These are phyloP conservation scores for Penicillium sp. DNA, from an alignment of 2,329 filamentous ascomycete genomes.

Conservation along the genomic window DNA sequence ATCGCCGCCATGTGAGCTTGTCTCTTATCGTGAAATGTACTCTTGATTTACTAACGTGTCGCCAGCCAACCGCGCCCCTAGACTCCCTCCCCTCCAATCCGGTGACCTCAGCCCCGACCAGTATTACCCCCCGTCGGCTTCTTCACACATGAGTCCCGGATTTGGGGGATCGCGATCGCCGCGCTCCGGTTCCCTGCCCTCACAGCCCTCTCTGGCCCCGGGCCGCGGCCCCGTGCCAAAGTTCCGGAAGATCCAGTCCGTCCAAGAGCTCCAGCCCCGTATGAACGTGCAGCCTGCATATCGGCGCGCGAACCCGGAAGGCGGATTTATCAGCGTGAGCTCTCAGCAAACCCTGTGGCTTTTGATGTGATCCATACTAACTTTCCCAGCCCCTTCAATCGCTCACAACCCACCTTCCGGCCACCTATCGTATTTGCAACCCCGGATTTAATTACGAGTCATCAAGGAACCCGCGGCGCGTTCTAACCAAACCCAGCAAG, in stretches of 20 bases:
- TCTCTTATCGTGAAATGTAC: slow-evolving; percentile 13
- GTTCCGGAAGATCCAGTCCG: slow-evolving; percentile 75
- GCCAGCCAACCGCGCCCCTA: slow-evolving; percentile 57
- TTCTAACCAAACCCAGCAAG: slow-evolving; percentile 97
- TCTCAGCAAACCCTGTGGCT: neutral
- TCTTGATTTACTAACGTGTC: slow-evolving; percentile 19
- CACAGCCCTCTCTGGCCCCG: slow-evolving; percentile 41
- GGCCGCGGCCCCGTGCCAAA: slow-evolving; percentile 76
- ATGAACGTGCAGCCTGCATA: slow-evolving; percentile 88
- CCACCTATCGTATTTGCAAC: slow-evolving; percentile 98
- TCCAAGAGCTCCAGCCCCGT: slow-evolving; percentile 75
- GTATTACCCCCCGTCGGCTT: slow-evolving; percentile 70
- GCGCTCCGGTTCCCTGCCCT: slow-evolving; percentile 46
- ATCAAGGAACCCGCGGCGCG: slow-evolving; percentile 89
- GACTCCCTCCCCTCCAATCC: slow-evolving; percentile 72
- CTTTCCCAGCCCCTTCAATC: slow-evolving; percentile 82
- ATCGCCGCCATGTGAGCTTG: slow-evolving; percentile 57
- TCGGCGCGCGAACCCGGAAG: slow-evolving; percentile 90
- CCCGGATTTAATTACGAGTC: slow-evolving; percentile 98
- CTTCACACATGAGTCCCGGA: slow-evolving; percentile 70
- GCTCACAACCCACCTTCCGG: slow-evolving; percentile 85
- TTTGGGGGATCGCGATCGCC: slow-evolving; percentile 58
- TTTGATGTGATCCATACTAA: slow-evolving; percentile 16
- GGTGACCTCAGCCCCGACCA: slow-evolving; percentile 69
- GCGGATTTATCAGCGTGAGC: slow-evolving; percentile 94